Evolutionary conservation across 805 yeast genomes (phyloP).

Genomic region (Candida xiaguanensis): DNA sequence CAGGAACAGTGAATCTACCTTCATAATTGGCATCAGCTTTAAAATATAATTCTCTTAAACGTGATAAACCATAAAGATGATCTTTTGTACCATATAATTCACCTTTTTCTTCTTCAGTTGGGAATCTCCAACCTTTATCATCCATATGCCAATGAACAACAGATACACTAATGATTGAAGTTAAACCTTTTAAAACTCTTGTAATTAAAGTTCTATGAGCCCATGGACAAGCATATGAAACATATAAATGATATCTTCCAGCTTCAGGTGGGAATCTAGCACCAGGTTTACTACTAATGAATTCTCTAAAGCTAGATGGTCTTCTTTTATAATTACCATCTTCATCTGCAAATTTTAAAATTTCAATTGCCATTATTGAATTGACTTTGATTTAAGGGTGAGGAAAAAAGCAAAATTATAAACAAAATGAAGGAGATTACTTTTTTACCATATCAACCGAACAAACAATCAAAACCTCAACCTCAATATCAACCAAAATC

Average conservation of each 20-base stretch:
- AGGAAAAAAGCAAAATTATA: background rate
- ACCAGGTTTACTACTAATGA: slow-evolving; percentile 54
- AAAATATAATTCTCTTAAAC: slow-evolving; percentile 69
- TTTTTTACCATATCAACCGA: slow-evolving; percentile 5
- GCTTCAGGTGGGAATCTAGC: slow-evolving; percentile 70
- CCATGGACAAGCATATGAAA: slow-evolving; percentile 93
- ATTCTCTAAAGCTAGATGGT: slow-evolving; percentile 53
- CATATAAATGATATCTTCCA: slow-evolving; percentile 82
- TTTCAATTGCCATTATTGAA: slow-evolving; percentile 24
- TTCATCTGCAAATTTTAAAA: slow-evolving; percentile 43
- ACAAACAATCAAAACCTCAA: slow-evolving; percentile 5
- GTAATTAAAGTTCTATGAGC: slow-evolving; percentile 83
- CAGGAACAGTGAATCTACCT: slow-evolving; percentile 90
- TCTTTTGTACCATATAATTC: slow-evolving; percentile 30
- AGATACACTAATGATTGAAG: slow-evolving; percentile 56
- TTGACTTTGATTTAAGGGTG: background rate
- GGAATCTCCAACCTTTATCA: slow-evolving; percentile 84
- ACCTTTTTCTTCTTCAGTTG: slow-evolving; percentile 36
- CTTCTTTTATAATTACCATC: slow-evolving; percentile 22
- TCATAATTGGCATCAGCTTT: slow-evolving; percentile 70
- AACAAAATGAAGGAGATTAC: slow-evolving; percentile 4
- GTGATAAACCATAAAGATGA: slow-evolving; percentile 51
- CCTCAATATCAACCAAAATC: slow-evolving; percentile 5
- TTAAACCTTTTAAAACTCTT: slow-evolving; percentile 67
- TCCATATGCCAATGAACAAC: slow-evolving; percentile 94